phyloP scores from a whole-genome alignment of 257 asterid genomes.

The Penstemon eatonii region DNA sequence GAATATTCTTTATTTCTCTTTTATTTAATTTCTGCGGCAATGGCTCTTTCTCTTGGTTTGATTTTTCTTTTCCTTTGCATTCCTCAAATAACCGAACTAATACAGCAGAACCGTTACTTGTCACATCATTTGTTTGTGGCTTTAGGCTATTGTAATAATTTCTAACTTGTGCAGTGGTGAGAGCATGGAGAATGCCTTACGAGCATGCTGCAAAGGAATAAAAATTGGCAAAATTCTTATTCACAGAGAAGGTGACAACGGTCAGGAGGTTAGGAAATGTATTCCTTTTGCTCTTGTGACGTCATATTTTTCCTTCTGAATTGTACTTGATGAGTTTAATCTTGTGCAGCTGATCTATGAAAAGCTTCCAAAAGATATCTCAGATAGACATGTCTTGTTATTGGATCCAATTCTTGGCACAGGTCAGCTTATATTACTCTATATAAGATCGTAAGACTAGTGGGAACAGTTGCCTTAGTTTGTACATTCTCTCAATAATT shows the following conservation, averaged over 20 bases:
- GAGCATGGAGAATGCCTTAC: constrained; percentile 91
- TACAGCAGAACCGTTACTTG: background rate
- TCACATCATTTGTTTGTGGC: background rate
- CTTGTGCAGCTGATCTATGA: constrained; percentile 83
- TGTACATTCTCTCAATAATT: no score
- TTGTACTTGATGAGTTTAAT: background rate
- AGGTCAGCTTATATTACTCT: constrained; percentile 66
- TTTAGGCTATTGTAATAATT: constrained; percentile 18
- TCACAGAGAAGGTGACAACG: constrained; percentile 96
- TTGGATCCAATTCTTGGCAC: constrained; percentile 97
- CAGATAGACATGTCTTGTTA: constrained; percentile 88
- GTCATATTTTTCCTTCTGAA: constrained; percentile 7
- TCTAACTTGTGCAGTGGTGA: constrained; percentile 63
- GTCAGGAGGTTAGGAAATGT: constrained; percentile 66
- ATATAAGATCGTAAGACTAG: no score
- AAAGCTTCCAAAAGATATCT: constrained; percentile 86
- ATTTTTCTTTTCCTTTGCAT: background rate
- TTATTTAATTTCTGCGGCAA: background rate
- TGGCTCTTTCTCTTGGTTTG: background rate
- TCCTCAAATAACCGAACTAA: background rate
- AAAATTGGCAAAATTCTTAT: constrained; percentile 97
- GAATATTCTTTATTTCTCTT: background rate
- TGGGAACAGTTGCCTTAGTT: no score
- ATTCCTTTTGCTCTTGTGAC: constrained; percentile 4
- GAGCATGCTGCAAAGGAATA: constrained; percentile 98